phyloP scores from a whole-genome alignment of 2,329 filamentous ascomycete genomes.

The Stagonosporopsis chrysanthemi region DNA sequence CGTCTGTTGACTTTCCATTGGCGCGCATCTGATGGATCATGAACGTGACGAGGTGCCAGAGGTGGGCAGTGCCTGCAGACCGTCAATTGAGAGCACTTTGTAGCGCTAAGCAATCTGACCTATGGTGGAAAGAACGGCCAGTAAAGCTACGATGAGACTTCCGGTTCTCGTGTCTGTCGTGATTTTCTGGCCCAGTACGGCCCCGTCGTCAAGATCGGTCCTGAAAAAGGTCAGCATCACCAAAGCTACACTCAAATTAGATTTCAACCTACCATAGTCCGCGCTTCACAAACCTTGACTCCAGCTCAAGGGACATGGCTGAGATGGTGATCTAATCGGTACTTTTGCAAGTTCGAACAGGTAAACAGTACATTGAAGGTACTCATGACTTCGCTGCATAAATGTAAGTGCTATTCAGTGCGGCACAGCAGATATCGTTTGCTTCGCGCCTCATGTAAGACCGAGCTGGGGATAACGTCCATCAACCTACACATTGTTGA shows the following conservation, averaged over 20 bases:
- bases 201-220: constrained; percentile 18
- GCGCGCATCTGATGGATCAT: constrained; percentile 26
- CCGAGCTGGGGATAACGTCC: not conserved
- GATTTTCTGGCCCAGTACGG: constrained; percentile 28
- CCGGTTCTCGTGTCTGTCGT: constrained; percentile 31
- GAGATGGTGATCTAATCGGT: not conserved
- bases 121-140: constrained; percentile 25
- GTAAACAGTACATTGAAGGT: too few relatives aligned
- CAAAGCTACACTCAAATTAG: too few relatives aligned
- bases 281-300: constrained; percentile 3
- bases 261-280: constrained; percentile 3
- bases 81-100: not conserved
- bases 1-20: constrained; percentile 18
- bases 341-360: not conserved
- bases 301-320: constrained; percentile 10
- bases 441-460: not conserved
- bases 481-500: too few relatives aligned
- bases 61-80: constrained; percentile 16
- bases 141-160: constrained; percentile 27
- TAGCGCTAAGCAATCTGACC: not conserved
- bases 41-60: constrained; percentile 33
- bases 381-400: not conserved
- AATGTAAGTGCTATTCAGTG: not conserved
- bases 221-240: not conserved
- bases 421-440: constrained; percentile 4